Conservation (phyloP, 2,329 filamentous ascomycete species). For the Colletotrichum siamense region DNA sequence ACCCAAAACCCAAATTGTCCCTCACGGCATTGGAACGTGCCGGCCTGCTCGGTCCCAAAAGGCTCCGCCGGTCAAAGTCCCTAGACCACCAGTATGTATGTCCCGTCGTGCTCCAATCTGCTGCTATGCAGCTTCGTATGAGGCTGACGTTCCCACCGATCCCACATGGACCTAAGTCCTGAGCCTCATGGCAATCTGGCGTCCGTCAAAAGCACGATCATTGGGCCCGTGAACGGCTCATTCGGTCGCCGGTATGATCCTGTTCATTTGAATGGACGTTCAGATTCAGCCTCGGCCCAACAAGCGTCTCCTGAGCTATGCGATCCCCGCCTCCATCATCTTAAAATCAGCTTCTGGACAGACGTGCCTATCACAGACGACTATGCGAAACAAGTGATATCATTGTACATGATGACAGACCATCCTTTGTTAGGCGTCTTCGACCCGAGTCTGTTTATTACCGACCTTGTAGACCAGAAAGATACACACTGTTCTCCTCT, state of each 20-base stretch:
- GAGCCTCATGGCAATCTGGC: neutral
- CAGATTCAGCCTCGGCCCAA: neutral
- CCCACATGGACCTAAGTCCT: neutral
- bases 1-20: constrained; percentile 7
- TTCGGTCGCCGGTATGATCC: neutral
- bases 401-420: constrained; percentile 41
- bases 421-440: constrained; percentile 43
- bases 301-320: constrained; percentile 20
- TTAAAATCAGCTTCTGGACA: constrained; percentile 40
- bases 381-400: constrained; percentile 37
- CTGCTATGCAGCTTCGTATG: neutral
- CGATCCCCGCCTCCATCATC: constrained; percentile 31
- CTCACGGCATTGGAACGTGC: neutral
- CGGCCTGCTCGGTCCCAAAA: neutral
- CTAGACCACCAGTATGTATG: constrained; percentile 12
- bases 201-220: neutral
- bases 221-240: neutral
- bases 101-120: neutral
- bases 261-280: neutral
- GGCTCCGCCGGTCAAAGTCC: neutral
- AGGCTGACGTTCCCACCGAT: neutral
- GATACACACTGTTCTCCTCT: constrained; percentile 36
- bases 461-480: constrained; percentile 30
- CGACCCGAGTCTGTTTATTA: constrained; percentile 36
- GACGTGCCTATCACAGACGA: constrained; percentile 32